phyloP scores from a whole-genome alignment of 2,329 filamentous ascomycete genomes.

The Escovopsis sp. region DNA sequence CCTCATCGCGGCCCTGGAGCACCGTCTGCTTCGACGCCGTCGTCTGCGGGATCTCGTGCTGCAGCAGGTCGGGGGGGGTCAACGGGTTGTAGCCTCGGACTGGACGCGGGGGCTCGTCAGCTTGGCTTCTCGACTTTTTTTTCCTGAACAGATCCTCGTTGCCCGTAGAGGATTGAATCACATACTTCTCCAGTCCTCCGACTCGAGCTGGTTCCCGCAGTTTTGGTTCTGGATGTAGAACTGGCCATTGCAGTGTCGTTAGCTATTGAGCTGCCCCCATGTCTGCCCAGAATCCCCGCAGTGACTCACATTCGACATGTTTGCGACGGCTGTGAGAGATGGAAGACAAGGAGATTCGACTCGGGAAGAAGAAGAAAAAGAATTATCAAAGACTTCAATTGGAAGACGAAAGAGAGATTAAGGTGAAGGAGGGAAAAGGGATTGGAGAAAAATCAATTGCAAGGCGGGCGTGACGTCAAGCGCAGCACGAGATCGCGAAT shows the following conservation, averaged over 20 bases:
- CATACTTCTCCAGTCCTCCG: slow-evolving; percentile 75
- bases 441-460: too few species aligned
- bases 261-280: slow-evolving; percentile 4
- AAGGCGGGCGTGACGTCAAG: too few species aligned
- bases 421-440: too few species aligned
- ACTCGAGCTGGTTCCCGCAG: slow-evolving; percentile 57
- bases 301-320: too few species aligned
- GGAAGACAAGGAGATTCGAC: too few species aligned
- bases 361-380: too few species aligned
- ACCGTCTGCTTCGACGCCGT: slow-evolving; percentile 44
- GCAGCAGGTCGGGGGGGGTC: slow-evolving; percentile 84
- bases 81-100: slow-evolving; percentile 86
- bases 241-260: slow-evolving; percentile 12
- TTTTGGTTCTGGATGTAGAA: slow-evolving; percentile 70
- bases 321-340: too few species aligned
- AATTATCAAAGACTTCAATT: too few species aligned
- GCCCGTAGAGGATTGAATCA: slow-evolving; percentile 5
- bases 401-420: too few species aligned
- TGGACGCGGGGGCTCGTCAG: slow-evolving; percentile 16
- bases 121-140: too few species aligned
- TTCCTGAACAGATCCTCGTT: not conserved
- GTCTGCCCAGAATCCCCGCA: too few species aligned
- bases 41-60: slow-evolving; percentile 69
- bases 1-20: slow-evolving; percentile 45
- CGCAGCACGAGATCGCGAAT: too few species aligned